Percentiles rank a stretch among this genome's conserved stretches.
These are phyloP conservation scores for Paxillus involutus DNA, from an alignment of 768 basidiomycete species.

Conservation along the genomic window DNA sequence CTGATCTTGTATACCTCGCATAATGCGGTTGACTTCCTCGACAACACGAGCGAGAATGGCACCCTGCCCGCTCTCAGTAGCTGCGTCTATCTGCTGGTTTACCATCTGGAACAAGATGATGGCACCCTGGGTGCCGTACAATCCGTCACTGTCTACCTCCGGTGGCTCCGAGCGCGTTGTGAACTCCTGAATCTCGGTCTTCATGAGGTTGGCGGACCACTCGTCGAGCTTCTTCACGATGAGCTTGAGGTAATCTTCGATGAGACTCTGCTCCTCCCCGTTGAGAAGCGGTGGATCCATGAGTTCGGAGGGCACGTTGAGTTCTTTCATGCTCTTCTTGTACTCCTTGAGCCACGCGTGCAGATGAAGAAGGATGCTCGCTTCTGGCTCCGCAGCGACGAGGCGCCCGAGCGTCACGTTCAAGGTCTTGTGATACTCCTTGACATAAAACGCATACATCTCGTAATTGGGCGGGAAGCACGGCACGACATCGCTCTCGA, in stretches of 20 bases:
- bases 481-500: slow-evolving; percentile 85
- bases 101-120: slow-evolving; percentile 98
- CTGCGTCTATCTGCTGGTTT: slow-evolving; percentile 93
- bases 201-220: slow-evolving; percentile 94
- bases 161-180: slow-evolving; percentile 80
- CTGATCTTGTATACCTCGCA: slow-evolving; percentile 83
- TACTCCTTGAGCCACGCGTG: slow-evolving; percentile 97
- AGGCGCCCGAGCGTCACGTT: slow-evolving; percentile 72
- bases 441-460: slow-evolving; percentile 78
- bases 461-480: slow-evolving; percentile 94
- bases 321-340: slow-evolving; percentile 91
- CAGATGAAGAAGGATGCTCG: slow-evolving; percentile 81
- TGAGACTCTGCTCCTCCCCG: slow-evolving; percentile 89
- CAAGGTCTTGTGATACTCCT: slow-evolving; percentile 87
- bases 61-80: slow-evolving; percentile 94
- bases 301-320: slow-evolving; percentile 77
- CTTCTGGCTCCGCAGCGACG: slow-evolving; percentile 75
- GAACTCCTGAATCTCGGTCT: slow-evolving; percentile 85
- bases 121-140: slow-evolving; percentile 89
- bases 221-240: slow-evolving; percentile 96
- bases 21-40: slow-evolving; percentile 83
- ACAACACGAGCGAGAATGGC: slow-evolving; percentile 90
- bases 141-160: slow-evolving; percentile 84
- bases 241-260: slow-evolving; percentile 93
- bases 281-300: slow-evolving; percentile 90